Conservation (phyloP, 2,329 filamentous ascomycete genomes). For the Mariannaea sp. region DNA sequence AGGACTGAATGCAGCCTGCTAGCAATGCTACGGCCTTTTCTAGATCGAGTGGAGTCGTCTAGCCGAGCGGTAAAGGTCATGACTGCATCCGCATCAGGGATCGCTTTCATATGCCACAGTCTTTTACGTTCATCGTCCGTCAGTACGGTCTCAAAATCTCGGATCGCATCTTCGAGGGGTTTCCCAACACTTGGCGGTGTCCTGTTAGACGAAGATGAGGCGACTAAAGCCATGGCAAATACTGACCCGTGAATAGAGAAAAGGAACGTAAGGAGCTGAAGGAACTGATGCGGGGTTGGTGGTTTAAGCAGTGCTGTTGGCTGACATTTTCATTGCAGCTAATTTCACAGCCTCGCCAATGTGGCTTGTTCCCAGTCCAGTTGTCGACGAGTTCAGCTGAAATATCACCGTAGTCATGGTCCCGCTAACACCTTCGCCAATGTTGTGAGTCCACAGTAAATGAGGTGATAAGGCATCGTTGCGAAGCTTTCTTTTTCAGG, state of each 20-base stretch:
- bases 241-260: neutral
- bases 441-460: no score
- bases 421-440: no score
- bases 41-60: slow-evolving; percentile 27
- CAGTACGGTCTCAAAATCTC: neutral
- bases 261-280: no score
- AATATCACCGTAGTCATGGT: no score
- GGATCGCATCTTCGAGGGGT: neutral
- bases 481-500: no score
- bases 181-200: neutral
- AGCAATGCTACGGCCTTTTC: slow-evolving; percentile 36
- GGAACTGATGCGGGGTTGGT: no score
- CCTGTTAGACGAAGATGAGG: neutral
- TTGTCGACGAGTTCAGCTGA: no score
- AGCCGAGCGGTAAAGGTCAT: slow-evolving; percentile 44
- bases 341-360: no score
- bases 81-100: slow-evolving; percentile 39
- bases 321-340: no score
- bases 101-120: neutral
- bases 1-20: slow-evolving; percentile 41
- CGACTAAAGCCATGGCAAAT: neutral
- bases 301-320: no score
- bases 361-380: no score
- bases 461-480: no score
- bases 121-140: neutral